phyloP scores from a whole-genome alignment of 2,329 filamentous ascomycete genomes.

The Pseudocercospora crystallina region DNA sequence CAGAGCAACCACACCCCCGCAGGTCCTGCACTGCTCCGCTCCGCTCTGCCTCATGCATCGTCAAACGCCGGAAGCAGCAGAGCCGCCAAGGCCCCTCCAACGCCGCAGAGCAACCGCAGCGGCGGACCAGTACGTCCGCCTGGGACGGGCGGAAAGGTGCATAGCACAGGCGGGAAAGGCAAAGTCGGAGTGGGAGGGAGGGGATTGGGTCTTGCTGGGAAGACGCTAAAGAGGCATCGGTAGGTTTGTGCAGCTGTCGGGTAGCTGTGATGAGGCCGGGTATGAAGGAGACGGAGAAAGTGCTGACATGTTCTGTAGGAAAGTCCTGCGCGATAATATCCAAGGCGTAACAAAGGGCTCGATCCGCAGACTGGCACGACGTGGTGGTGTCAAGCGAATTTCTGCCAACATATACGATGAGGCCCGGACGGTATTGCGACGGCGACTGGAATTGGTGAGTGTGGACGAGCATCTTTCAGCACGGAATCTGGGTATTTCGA shows the following conservation, averaged over 20 bases:
- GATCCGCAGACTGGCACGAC: constrained; percentile 68
- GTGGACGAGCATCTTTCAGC: constrained; percentile 24
- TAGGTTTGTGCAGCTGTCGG: constrained; percentile 6
- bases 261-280: not conserved
- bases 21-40: not conserved
- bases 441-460: constrained; percentile 60
- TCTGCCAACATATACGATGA: constrained; percentile 65
- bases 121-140: not conserved
- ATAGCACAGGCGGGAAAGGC: constrained; percentile 13
- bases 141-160: not conserved
- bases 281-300: constrained; percentile 59
- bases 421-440: constrained; percentile 52
- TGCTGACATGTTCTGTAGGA: constrained; percentile 91
- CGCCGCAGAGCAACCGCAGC: not conserved
- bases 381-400: constrained; percentile 76
- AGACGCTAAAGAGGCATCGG: constrained; percentile 27
- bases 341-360: constrained; percentile 85
- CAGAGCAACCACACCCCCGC: not conserved
- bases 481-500: not conserved
- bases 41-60: not conserved
- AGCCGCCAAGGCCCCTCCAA: not conserved
- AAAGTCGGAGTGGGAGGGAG: constrained; percentile 13
- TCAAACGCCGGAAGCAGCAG: not conserved
- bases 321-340: constrained; percentile 98
- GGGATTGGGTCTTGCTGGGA: constrained; percentile 16